phyloP scores from a whole-genome alignment of 228 moss, liverwort and hornwort species.

The Sphagnum fallax region DNA sequence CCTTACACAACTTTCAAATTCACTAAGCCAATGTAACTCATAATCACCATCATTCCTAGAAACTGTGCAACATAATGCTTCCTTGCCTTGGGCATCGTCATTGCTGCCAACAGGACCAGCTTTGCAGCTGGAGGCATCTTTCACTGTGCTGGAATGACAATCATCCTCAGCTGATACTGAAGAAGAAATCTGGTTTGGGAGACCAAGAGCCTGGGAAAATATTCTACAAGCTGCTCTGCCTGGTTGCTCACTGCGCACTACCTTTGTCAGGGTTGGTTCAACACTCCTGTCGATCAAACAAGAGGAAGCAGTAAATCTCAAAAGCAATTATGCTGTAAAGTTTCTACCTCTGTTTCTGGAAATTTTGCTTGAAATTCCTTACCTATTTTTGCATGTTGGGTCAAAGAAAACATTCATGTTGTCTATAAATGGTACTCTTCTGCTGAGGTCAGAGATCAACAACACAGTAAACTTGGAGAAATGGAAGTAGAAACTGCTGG shows the following conservation, averaged over 20 bases:
- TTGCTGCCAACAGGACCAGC: slow-evolving; percentile 1
- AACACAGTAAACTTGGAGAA: no score
- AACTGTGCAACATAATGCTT: slow-evolving; percentile 13
- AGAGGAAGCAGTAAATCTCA: slow-evolving; percentile 4
- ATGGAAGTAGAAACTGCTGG: no score
- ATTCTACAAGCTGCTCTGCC: slow-evolving; percentile 84
- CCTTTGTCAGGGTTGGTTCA: slow-evolving; percentile 15
- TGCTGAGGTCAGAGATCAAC: no score
- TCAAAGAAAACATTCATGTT: background rate
- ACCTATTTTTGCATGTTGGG: background rate
- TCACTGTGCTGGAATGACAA: slow-evolving; percentile 2
- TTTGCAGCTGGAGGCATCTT: background rate
- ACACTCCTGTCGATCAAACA: slow-evolving; percentile 12
- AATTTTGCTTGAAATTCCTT: background rate
- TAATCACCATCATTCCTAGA: slow-evolving; percentile 19
- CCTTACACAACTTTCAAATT: slow-evolving; percentile 10
- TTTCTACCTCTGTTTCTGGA: background rate
- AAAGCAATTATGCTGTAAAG: background rate
- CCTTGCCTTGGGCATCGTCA: slow-evolving; percentile 30
- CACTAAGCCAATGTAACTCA: slow-evolving; percentile 11
- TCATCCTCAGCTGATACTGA: slow-evolving; percentile 18
- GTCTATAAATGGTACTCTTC: background rate
- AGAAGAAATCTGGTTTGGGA: slow-evolving; percentile 34
- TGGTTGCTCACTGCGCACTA: slow-evolving; percentile 44
- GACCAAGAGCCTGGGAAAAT: slow-evolving; percentile 86